phyloP scores from a whole-genome alignment of 768 basidiomycete species.

The Russula brevipes region DNA sequence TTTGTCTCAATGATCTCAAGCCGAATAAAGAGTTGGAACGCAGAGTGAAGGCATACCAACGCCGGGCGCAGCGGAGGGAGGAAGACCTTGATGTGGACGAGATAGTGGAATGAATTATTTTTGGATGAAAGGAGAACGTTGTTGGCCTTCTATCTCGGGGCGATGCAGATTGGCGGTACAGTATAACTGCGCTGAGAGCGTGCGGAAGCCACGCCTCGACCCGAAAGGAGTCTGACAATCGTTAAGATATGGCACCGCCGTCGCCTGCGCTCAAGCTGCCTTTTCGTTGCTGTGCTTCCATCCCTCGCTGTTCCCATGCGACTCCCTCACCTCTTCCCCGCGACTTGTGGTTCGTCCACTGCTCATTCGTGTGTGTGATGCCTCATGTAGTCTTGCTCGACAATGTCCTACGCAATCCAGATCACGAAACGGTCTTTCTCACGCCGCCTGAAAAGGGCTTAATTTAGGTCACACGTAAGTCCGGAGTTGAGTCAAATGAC shows the following conservation, averaged over 20 bases:
- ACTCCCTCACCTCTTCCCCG: neutral
- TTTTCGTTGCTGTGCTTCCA: neutral
- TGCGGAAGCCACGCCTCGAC: neutral
- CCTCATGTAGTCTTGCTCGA: neutral
- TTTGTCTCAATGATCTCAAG: conserved; percentile 48
- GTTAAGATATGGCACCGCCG: neutral
- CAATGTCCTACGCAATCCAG: no score
- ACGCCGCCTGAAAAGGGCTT: conserved; percentile 6
- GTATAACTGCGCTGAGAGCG: neutral
- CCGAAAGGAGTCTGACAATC: neutral
- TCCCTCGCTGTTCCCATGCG: neutral
- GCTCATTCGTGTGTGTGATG: neutral
- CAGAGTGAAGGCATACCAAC: conserved; percentile 53
- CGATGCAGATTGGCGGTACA: neutral
- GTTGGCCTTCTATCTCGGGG: neutral
- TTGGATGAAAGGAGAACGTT: neutral
- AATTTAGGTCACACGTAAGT: neutral
- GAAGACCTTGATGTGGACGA: conserved; percentile 39
- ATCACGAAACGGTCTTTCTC: neutral
- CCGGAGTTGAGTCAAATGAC: neutral
- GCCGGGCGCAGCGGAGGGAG: conserved; percentile 44
- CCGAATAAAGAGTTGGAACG: conserved; percentile 55
- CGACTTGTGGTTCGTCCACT: neutral
- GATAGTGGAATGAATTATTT: conserved; percentile 47
- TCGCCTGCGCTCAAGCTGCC: neutral